Conservation (phyloP, 2,329 filamentous ascomycete species). For the Hirsutella minnesotensis region DNA sequence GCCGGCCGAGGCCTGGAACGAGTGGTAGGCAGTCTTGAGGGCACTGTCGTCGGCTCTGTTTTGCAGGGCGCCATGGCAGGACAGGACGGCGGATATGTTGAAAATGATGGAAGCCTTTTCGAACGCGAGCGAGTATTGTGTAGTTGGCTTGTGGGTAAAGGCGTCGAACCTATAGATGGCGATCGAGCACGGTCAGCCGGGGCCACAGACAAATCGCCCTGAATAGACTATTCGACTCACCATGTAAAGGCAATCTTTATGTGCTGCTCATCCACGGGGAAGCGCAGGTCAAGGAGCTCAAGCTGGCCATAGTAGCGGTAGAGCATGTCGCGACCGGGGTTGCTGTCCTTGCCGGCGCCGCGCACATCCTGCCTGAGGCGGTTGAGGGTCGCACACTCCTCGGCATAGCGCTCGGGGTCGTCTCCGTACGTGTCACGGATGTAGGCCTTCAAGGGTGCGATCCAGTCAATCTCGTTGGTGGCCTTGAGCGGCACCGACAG, state of each 20-base stretch:
- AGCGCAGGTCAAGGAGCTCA: conserved; percentile 84
- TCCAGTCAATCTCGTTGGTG: conserved; percentile 98
- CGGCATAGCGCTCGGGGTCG: conserved; percentile 87
- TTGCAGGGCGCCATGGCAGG: conserved; percentile 88
- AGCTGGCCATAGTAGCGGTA: conserved; percentile 98
- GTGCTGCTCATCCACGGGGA: conserved; percentile 96
- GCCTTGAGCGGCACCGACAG: conserved; percentile 84
- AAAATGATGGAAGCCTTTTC: conserved; percentile 99
- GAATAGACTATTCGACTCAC: conserved; percentile 35
- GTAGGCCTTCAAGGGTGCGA: conserved; percentile 81
- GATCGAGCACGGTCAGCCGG: conserved; percentile 5
- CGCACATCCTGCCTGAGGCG: conserved; percentile 95
- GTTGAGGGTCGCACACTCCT: conserved; percentile 92
- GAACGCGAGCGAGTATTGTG: conserved; percentile 92
- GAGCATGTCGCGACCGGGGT: conserved; percentile 79
- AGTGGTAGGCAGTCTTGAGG: conserved; percentile 94
- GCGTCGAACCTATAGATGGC: conserved; percentile 76
- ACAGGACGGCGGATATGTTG: conserved; percentile 95
- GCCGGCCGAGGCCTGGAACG: conserved; percentile 92
- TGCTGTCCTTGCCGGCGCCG: conserved; percentile 92
- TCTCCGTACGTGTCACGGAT: conserved; percentile 92
- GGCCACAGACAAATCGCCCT: neutral
- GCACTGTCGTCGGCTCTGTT: conserved; percentile 85
- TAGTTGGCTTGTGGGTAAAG: conserved; percentile 97
- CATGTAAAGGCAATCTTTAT: conserved; percentile 99